Evolutionary conservation across 2,329 filamentous ascomycete species (phyloP), one percentile per base, ranked within the genome.

Genomic region (Immersiporthe knoxdaviesiana): DNA sequence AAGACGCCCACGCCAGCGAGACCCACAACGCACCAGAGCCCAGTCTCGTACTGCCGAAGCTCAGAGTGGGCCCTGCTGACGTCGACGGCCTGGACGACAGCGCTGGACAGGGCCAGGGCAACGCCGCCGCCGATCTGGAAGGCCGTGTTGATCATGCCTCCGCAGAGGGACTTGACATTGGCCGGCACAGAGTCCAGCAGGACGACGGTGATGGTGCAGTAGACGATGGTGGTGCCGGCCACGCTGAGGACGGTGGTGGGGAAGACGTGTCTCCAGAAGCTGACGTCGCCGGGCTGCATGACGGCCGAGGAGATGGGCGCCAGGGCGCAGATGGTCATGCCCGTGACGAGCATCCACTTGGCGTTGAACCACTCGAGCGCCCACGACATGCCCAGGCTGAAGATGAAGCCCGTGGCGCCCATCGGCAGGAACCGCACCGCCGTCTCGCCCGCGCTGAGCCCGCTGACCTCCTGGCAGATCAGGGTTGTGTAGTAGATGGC

Each of bases 121-220:
- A 82, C 79, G 1, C 79, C 79, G 30, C 77, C 79, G 11, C 80
- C 80, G 30, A 82, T 80, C 74, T 82, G 80, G 69, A 81, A 82
- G 5, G 80, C 80, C 5, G 80, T 82, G 66, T 82, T 82, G 50
- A 82, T 78, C 78, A 52, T 69, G 14, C 68, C 68, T 1, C 68
- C 58, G 16, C 68, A 69, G 41, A 69, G 65, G 27, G 77, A 80
- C 72, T 82, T 81, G 14, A 81, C 79, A 37, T 81, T 78, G 10
- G 78, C 74, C 0, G 80, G 81, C 1, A 82, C 81, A 47, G 76
- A 80, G 0, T 77, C 77, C 21, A 82, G 64, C 5, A 82, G 76
- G 3, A 79, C 76, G 1, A 80, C 80, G n/a, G 79, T 82, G 6
- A 80, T 80, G 1, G 79, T 80, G 35, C 80, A 79, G 66, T 81